Base-by-base conservation (phyloP, 371 early-diverging fungal genomes). In the Apophysomyces sp. region DNA sequence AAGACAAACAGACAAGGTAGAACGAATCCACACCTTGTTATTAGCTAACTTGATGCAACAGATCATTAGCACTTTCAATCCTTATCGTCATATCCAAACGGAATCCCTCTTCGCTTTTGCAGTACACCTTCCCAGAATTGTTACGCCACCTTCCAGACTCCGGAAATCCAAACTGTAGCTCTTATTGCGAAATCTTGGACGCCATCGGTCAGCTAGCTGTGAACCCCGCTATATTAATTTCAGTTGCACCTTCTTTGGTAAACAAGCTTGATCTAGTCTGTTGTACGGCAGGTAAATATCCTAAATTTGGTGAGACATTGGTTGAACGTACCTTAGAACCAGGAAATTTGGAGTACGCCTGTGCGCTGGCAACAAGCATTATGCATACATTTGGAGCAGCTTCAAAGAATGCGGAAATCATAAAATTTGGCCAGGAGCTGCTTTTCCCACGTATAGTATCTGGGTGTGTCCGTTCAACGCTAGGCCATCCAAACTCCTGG, bases 291-390 rank as follows among this genome's bases (percentile, higher is more conserved):
- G 15, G 26, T 27, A 32, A 30, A 18, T 56, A 16, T 13, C 13
- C 16, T 12, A 16, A 21, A 2, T 16, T 18, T 34, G 13, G 18
- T 6, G 39, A n/a, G 4, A 18, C 26, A 12, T 36, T 16, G 32
- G 6, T 36, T 56, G 11, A 31, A 3, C 15, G 4, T 18, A 16
- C 18, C 13, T 39, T 15, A 36, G 29, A 32, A 36, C 7, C 49
- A 44, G 49, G 24, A 8, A 21, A 30, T 5, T 24, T 28, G 21
- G 28, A 1, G 0, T 73, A 69, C 60, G 65, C 63, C 6, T 62
- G 58, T 36, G 69, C 58, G 2, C 18, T 74, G 12, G 67, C 65
- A 9, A 26, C 40, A 5, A 55, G 61, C 27, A 24, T 74, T 1
- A 58, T 62, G 3, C 34, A 59, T 13, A 57, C 64, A 5, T 68